Evolutionary conservation across 2,329 filamentous ascomycete species (phyloP).

Genomic region (Ceratocystis eucalypticola): DNA sequence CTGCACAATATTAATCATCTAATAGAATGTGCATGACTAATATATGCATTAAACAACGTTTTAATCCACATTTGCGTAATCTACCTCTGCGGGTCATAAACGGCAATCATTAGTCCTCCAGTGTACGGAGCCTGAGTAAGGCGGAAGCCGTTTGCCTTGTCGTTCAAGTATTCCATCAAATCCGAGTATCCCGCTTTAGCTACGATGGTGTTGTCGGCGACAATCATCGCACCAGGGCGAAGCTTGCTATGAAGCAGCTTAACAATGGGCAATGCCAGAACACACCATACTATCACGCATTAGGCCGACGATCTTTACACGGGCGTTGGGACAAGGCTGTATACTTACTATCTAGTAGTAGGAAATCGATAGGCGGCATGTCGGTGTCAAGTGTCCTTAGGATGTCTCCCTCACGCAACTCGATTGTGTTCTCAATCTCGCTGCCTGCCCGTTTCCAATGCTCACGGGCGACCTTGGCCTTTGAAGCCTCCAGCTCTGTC

Average conservation of each 20-base stretch:
- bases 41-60: too few species aligned
- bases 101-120: too few species aligned
- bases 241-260: constrained; percentile 34
- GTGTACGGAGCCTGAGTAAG: too few species aligned
- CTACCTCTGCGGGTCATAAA: too few species aligned
- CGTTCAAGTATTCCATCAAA: constrained; percentile 33
- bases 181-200: constrained; percentile 32
- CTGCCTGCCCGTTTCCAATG: constrained; percentile 41
- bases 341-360: constrained; percentile 47
- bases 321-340: neutral
- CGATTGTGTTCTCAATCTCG: constrained; percentile 37
- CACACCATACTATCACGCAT: constrained; percentile 20
- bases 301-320: neutral
- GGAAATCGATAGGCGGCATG: constrained; percentile 39
- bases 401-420: constrained; percentile 44
- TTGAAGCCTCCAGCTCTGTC: constrained; percentile 44
- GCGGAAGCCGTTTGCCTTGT: constrained; percentile 35
- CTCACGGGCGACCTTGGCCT: constrained; percentile 37
- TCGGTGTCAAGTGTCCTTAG: constrained; percentile 37
- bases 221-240: constrained; percentile 34
- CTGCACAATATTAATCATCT: too few species aligned
- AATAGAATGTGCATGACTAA: too few species aligned
- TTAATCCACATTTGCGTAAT: too few species aligned
- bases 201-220: constrained; percentile 36
- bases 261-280: constrained; percentile 37